These are phyloP conservation scores for Extremus antarcticus DNA, from an alignment of 495 filamentous ascomycete genomes.

Conservation along the genomic window DNA sequence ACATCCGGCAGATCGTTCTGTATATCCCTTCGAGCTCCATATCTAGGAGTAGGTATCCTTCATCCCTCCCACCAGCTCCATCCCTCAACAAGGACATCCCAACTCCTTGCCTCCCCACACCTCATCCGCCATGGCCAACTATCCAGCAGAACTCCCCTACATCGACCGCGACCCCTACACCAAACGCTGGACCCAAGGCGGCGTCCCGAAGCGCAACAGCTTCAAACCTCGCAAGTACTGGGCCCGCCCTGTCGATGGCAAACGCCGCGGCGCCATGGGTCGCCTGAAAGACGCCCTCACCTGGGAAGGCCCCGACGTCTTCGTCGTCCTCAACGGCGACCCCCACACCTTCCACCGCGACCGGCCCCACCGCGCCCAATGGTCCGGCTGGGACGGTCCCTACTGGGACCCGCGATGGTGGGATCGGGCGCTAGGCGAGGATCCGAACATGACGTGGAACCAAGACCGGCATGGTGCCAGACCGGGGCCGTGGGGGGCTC, in stretches of 20 bases:
- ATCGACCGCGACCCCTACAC: conserved; percentile 1
- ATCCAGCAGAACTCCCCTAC: conserved; percentile 9
- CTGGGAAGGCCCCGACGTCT: conserved; percentile 28
- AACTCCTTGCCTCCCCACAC: not conserved
- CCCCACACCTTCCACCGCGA: conserved; percentile 14
- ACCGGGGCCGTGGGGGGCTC: not conserved
- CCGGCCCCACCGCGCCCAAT: conserved; percentile 10
- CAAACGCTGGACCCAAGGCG: conserved; percentile 12
- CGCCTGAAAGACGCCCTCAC: conserved; percentile 25
- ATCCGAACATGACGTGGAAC: conserved; percentile 4
- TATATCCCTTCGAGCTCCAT: too few species aligned
- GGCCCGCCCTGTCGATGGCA: conserved; percentile 29
- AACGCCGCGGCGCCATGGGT: conserved; percentile 18
- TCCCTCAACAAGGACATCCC: not conserved
- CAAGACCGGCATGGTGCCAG: not conserved
- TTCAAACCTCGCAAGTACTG: conserved; percentile 12
- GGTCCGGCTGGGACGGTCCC: conserved; percentile 5
- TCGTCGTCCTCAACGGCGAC: conserved; percentile 23
- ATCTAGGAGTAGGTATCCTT: too few species aligned
- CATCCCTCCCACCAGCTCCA: too few species aligned
- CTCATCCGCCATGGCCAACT: too few species aligned
- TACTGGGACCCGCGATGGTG: not conserved
- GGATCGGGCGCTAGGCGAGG: not conserved
- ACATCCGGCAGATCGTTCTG: too few species aligned
- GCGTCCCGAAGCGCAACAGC: not conserved